Evolutionary conservation across 139 green algal species (phyloP).

Genomic region (Chloropicon primus): DNA sequence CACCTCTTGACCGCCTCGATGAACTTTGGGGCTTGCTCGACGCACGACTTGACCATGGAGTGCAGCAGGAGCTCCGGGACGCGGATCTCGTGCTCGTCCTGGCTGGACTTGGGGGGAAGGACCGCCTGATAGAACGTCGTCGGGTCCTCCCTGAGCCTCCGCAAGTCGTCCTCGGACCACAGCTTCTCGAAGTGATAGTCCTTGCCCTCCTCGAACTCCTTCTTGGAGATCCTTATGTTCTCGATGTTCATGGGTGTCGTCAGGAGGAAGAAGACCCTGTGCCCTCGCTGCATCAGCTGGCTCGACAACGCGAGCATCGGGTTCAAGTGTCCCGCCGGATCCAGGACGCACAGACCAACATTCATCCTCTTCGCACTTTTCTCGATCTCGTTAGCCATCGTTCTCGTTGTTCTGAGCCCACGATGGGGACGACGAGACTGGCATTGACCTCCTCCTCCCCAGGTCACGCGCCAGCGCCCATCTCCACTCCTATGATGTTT

Average conservation of each 20-base stretch:
- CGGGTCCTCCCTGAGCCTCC: background rate
- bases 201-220: background rate
- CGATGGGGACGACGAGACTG: too few species aligned
- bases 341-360: background rate
- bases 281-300: background rate
- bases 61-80: background rate
- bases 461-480: too few species aligned
- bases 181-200: background rate
- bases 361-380: background rate
- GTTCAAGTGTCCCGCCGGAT: background rate
- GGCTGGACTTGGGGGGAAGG: background rate
- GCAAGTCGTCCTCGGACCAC: background rate
- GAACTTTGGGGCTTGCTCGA: too few species aligned
- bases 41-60: background rate
- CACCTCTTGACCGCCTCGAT: background rate
- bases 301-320: background rate
- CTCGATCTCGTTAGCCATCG: too few species aligned
- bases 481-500: too few species aligned
- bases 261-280: background rate
- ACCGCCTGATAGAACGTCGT: background rate
- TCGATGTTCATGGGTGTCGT: background rate
- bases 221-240: background rate
- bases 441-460: too few species aligned
- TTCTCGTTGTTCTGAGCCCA: too few species aligned
- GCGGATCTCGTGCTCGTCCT: background rate